Evolutionary conservation across 2,329 filamentous ascomycete species (phyloP), one percentile per base, ranked within the genome.

Genomic region (Clonostachys solani): DNA sequence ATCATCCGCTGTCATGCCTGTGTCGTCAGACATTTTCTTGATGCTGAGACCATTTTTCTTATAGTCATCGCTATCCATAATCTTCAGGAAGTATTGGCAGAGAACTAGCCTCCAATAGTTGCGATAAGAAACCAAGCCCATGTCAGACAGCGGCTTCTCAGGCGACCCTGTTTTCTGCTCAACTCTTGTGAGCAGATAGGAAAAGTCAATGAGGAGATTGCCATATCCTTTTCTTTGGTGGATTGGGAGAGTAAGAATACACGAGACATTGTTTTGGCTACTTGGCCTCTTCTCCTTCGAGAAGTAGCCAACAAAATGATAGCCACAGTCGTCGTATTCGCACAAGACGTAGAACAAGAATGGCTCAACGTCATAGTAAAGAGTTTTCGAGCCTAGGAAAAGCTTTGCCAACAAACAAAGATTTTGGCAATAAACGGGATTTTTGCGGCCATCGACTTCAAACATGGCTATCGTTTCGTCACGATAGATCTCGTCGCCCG

Each of bases 291-390:
- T 99, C 69, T 99, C 94, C 65, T 99, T 99, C 44, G 94, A 97
- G 60, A 99, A 99, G 63, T 99, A 99, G n/a, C 94, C 94, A 23
- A 97, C 92, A 56, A 99, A 94, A 63, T 96, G 94, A 61, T 94
- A 96, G 16, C 92, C 92, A 16, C 86, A 81, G 47, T 94, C 87
- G 60, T 96, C 89, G 56, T 92, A 92, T 58, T 96, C 94, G 54
- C 91, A 95, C 71, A 97, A 89, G 57, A 96, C 92, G 64, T 97
- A 97, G 71, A 97, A 97, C 7, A 97, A 69, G 64, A 97, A 97
- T 0, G 92, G 94, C 56, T 97, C 92, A 3, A 97, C 92, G 59
- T 97, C 92, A 68, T 97, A 97, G 72, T 97, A 97, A 5, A 97
- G 78, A 0, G 94, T 99, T 66, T 99, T 99, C 47, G 95, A 96